Base-by-base conservation (phyloP, 306 rosid genomes). In the Vigna hirtella region DNA sequence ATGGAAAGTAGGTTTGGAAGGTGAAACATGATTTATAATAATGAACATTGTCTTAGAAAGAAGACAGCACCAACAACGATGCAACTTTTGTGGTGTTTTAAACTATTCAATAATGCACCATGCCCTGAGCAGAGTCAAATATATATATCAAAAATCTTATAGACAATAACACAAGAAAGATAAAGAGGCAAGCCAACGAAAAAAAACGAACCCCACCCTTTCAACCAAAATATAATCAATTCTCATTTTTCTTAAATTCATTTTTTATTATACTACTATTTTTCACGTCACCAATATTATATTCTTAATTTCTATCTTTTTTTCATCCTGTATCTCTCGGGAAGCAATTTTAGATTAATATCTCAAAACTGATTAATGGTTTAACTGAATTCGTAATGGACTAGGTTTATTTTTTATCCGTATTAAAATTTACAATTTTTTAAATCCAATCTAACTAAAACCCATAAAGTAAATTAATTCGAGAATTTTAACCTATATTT, bases 161-260 rank as follows among this genome's bases (percentile, higher is more conserved):
- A 61, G 36, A 57, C 34, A 7, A 42, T n/a, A 58, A 38, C 42
- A 72, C 50, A 36, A 77, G 77, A 72, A 80, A 76, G 42, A 17
- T 52, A 74, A 80, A 80, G 82, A 43, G 26, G 62, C 65, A 22
- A 70, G 74, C 67, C 78, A 77, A 38, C 24, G 12, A 16, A 70
- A 65, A 79, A 66, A 79, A 66, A 76, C 36, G 50, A 66, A 71
- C 72, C 76, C 72, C 80, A 53, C 86, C 79, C 59, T 18, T 70
- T 26, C 20, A 17, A 15, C 22, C 22, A 20, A 20, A 36, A 51
- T 20, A 26, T 14, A 63, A 16, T 64, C 18, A 4, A n/a, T 17
- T 64, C 16, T 65, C 1, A 10, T 38, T 38, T 36, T 65, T n/a
- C 15, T 32, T 10, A 18, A 30, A 16, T 34, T 65, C 24, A 65